Base-by-base conservation (phyloP, 768 basidiomycete genomes). In the Mycena indigotica region DNA sequence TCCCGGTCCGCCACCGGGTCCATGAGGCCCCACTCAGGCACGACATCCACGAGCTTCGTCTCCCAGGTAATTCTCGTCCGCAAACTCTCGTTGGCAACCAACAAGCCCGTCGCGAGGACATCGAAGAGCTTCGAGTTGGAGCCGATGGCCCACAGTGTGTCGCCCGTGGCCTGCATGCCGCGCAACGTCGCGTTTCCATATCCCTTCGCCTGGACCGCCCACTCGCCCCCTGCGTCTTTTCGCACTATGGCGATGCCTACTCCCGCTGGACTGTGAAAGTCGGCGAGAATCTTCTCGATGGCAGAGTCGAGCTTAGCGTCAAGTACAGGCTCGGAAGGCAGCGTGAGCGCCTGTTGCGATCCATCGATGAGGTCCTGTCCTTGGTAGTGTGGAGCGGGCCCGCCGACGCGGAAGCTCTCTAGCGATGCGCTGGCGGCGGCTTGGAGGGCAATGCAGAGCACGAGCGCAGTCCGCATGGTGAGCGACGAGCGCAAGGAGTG, bases 131-230 rank as follows among this genome's bases (percentile, higher is more conserved):
- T 71, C 6, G 71, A 71, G 48, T 69, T 70, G 5, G 72, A 73
- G 1, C 63, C 71, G n/a, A 73, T 69, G 30, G 55, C 48, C 38
- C 70, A 71, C 5, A 66, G 50, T 1, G 71, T 72, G 16, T 71
- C 57, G 52, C 65, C 61, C 3, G 65, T 69, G n/a, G 69, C 65
- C 24, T 62, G 51, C 13, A 52, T 65, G 1, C 67, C 68, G 19
- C 64, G 64, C 3, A 57, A 46, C 6, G 65, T 66, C 1, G 73
- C 71, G 10, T 50, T 58, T 3, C 73, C 73, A 38, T 71, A 72
- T 1, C 73, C 70, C 54, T 70, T 69, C 5, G 66, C 68, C 44
- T 72, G 70, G 17, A 72, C 60, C 16, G 64, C 65, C 70, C 70
- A 74, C 8, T 50, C 57, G 5, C 66, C 67, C 3, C 65, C 61